These are phyloP conservation scores for Pachyrhizus erosus DNA, from an alignment of 306 rosid species.

Conservation along the genomic window DNA sequence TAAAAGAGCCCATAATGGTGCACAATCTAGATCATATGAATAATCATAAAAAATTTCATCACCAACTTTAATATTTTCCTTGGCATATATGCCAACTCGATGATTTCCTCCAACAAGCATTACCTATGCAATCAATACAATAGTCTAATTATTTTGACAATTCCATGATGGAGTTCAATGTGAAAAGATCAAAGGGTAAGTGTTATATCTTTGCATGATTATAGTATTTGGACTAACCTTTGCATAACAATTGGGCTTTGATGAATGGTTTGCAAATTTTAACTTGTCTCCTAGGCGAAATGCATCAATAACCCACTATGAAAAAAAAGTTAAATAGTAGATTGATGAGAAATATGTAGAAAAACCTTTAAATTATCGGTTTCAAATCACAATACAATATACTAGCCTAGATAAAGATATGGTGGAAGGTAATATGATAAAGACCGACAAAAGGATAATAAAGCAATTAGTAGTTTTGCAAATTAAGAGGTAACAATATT, in stretches of 20 bases:
- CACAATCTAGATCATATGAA: neutral
- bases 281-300: neutral
- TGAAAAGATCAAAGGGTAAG: neutral
- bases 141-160: neutral
- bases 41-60: neutral
- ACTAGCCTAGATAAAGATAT: too few species aligned
- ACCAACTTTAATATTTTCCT: neutral
- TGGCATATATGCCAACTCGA: neutral
- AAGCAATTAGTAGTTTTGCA: too few species aligned
- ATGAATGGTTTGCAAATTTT: neutral
- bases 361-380: neutral
- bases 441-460: too few species aligned
- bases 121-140: neutral
- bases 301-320: neutral
- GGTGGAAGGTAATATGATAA: too few species aligned
- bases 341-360: neutral
- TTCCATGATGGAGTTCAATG: neutral
- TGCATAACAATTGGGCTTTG: neutral
- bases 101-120: neutral
- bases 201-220: neutral
- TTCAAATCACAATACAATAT: neutral
- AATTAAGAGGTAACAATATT: too few species aligned
- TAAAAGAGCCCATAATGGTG: neutral
- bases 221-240: neutral
- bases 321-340: neutral